Conservation (phyloP, 805 yeast species). For the Tetrapisispora namnaoensis region DNA sequence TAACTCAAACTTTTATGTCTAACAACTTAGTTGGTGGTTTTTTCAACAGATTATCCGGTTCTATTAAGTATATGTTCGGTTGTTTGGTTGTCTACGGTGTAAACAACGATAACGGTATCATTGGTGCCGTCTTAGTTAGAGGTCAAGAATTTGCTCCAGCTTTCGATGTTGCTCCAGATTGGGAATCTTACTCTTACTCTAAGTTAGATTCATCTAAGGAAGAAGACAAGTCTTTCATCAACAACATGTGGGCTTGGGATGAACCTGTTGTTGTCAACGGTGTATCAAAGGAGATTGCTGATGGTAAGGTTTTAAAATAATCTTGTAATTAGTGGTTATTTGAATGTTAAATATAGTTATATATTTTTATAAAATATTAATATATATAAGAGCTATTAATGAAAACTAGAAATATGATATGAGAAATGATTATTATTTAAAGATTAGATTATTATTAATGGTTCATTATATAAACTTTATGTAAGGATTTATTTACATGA, state of each 20-base stretch:
- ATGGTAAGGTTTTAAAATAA: conserved; percentile 94
- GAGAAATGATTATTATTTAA: no score
- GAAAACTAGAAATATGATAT: background rate
- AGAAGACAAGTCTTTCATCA: conserved; percentile 69
- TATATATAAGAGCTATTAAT: no score
- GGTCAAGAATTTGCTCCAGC: conserved; percentile 90
- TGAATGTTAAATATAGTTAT: background rate
- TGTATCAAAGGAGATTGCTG: conserved; percentile 78
- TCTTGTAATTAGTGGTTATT: background rate
- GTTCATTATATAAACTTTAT: background rate
- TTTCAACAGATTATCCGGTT: conserved; percentile 88
- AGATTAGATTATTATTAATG: no score
- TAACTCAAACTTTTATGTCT: conserved; percentile 95
- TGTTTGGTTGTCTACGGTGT: conserved; percentile 92
- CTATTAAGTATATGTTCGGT: conserved; percentile 92
- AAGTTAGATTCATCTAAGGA: conserved; percentile 73
- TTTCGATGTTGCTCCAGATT: conserved; percentile 97
- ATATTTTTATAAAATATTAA: background rate
- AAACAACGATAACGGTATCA: conserved; percentile 95
- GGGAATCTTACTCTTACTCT: conserved; percentile 86
- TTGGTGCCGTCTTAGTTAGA: conserved; percentile 90
- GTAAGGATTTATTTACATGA: background rate
- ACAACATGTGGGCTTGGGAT: conserved; percentile 98
- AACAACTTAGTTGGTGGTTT: conserved; percentile 97
- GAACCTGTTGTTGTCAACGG: conserved; percentile 80